A percentile compares a stretch with the other conserved stretches of the same genome.
phyloP scores from a whole-genome alignment of 2,329 filamentous ascomycete genomes.

The Bimuria novae-zelandiae region DNA sequence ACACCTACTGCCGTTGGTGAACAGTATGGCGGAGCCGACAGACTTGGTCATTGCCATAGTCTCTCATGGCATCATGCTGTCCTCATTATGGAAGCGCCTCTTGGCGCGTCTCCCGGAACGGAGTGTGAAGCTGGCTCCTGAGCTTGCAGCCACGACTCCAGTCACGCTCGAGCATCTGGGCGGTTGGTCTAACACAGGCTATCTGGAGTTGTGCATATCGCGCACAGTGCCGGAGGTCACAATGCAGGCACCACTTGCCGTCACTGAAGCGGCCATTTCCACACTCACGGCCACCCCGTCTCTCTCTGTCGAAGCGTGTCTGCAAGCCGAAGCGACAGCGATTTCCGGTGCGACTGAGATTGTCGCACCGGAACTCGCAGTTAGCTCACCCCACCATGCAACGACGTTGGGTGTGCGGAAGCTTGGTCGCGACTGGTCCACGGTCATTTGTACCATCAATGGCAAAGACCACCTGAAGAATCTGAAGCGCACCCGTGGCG shows the following conservation, averaged over 20 bases:
- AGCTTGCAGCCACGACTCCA: slow-evolving; percentile 46
- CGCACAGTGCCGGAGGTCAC: background rate
- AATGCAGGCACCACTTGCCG: background rate
- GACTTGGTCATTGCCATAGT: slow-evolving; percentile 66
- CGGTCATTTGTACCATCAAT: slow-evolving; percentile 67
- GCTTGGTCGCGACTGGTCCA: slow-evolving; percentile 48
- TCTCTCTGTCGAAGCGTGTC: background rate
- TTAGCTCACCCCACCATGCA: too few relatives aligned
- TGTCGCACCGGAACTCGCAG: too few relatives aligned
- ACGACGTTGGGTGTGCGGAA: background rate
- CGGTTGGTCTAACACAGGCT: slow-evolving; percentile 70
- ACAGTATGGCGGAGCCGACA: slow-evolving; percentile 27
- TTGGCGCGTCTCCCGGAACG: slow-evolving; percentile 58
- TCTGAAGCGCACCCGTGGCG: slow-evolving; percentile 78
- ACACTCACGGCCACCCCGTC: background rate
- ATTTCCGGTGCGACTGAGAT: too few relatives aligned
- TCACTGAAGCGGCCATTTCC: background rate
- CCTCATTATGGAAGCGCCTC: slow-evolving; percentile 68
- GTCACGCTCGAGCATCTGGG: slow-evolving; percentile 59
- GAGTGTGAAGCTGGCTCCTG: slow-evolving; percentile 52
- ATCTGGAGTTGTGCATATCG: slow-evolving; percentile 52
- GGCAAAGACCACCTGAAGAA: slow-evolving; percentile 71
- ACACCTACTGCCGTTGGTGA: slow-evolving; percentile 64
- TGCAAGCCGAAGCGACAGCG: background rate
- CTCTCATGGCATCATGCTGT: slow-evolving; percentile 82